Evolutionary conservation across 2,329 filamentous ascomycete species (phyloP), one percentile per base, ranked within the genome.

Genomic region (Zymoseptoria pseudotritici): DNA sequence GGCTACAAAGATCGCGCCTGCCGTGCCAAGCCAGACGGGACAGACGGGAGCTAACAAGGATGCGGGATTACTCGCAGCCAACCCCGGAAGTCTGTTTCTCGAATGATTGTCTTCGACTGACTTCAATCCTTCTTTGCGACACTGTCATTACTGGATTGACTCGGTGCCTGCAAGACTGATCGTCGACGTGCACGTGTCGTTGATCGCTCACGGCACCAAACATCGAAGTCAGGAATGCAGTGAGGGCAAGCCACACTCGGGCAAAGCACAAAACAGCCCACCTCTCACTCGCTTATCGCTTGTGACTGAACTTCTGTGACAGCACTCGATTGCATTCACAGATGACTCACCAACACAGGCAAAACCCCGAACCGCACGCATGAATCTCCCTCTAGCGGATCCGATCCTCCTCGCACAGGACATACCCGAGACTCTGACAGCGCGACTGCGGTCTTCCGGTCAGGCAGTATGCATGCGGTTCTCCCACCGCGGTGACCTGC

Each of bases 401-500:
- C 87, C 87, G 22, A 88, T 88, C 70, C 82, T 87, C 65, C 80
- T 89, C 63, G 86, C 85, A 24, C 84, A 87, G 76, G 92, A 97
- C 77, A 96, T 94, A 73, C 92, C 93, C 57, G 92, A 97, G 72
- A 86, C 89, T 63, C 88, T 96, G 66, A 92, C 89, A 36, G 90
- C 90, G 71, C 92, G 89, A 60, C 87, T 99, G 65, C 89, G 93
- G 83, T 79, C 70, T 77, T 69, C 66, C 70, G 84, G 85, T 54
- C 84, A 86, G 74, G 82, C 84, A 54, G 85, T 84, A 42, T 86
- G 83, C 69, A 78, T 87, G 61, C 90, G 93, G 66, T 99, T 99
- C 82, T 97, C 93, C 72, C 90, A 91, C 72, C 90, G 87, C 72
- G 94, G 94, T 75, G 93, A 99, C 76, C 92, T 94, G 69, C 86